Evolutionary conservation across 768 basidiomycete genomes (phyloP).

Genomic region (Leccinum fibrillosum): DNA sequence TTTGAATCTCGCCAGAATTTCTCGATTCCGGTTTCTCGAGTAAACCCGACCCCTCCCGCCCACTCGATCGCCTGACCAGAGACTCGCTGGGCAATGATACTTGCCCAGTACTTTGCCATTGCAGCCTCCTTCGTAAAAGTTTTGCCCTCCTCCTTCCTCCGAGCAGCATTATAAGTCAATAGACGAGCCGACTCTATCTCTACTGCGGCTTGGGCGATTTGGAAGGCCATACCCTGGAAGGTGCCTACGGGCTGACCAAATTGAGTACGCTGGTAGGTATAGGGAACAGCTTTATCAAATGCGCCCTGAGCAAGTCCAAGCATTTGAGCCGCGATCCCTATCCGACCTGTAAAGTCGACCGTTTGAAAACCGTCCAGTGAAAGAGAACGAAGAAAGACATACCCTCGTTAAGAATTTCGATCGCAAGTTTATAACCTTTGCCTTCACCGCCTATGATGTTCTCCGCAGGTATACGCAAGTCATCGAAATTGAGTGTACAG

Average conservation of each 20-base stretch:
- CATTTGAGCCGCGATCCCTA: slow-evolving; percentile 99
- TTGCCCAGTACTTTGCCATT: slow-evolving; percentile 95
- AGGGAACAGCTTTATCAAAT: slow-evolving; percentile 92
- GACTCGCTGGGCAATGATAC: slow-evolving; percentile 85
- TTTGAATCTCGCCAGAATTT: slow-evolving; percentile 97
- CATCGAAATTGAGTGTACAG: slow-evolving; percentile 92
- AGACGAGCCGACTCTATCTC: slow-evolving; percentile 89
- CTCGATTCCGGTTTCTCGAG: slow-evolving; percentile 91
- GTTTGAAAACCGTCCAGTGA: neutral
- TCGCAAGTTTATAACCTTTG: slow-evolving; percentile 94
- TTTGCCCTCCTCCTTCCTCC: slow-evolving; percentile 88
- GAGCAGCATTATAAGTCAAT: slow-evolving; percentile 94
- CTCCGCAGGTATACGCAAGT: slow-evolving; percentile 77
- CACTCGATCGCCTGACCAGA: slow-evolving; percentile 92
- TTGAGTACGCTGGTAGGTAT: slow-evolving; percentile 91
- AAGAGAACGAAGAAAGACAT: neutral
- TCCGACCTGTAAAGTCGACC: slow-evolving; percentile 53
- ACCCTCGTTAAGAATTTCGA: slow-evolving; percentile 95
- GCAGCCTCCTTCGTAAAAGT: slow-evolving; percentile 91
- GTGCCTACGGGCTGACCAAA: slow-evolving; percentile 92
- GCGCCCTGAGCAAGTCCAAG: slow-evolving; percentile 96
- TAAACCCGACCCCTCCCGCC: slow-evolving; percentile 92
- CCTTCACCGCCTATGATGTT: slow-evolving; percentile 93
- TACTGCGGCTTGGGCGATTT: slow-evolving; percentile 86
- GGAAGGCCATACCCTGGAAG: slow-evolving; percentile 96